phyloP scores from a whole-genome alignment of 2,329 filamentous ascomycete species.

The Cadophora sp. region DNA sequence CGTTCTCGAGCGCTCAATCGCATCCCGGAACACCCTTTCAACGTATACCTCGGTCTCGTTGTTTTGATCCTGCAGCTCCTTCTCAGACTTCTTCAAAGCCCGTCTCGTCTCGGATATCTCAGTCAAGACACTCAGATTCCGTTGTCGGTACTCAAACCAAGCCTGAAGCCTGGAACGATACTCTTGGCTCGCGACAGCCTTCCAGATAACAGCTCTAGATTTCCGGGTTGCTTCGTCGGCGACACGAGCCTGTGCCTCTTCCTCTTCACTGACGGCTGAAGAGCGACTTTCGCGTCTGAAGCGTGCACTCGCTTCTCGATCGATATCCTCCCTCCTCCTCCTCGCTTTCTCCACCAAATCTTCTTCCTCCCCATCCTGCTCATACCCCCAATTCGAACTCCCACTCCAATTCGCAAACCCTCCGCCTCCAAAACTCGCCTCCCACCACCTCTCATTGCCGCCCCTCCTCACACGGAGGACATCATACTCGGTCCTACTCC shows the following conservation, averaged over 20 bases:
- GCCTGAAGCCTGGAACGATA: conserved; percentile 22
- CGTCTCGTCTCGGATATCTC: conserved; percentile 5
- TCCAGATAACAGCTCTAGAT: conserved; percentile 25
- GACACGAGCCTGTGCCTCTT: conserved; percentile 9
- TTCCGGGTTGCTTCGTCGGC: conserved; percentile 12
- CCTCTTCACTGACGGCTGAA: conserved; percentile 10
- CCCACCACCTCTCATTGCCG: conserved; percentile 17
- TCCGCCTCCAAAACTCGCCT: not conserved
- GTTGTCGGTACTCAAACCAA: conserved; percentile 28
- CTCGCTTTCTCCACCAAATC: conserved; percentile 21
- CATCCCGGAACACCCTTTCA: conserved; percentile 26
- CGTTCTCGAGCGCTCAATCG: conserved; percentile 25
- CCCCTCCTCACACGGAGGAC: conserved; percentile 23
- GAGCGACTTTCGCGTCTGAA: conserved; percentile 15
- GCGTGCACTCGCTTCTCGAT: conserved; percentile 23
- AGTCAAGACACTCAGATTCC: conserved; percentile 12
- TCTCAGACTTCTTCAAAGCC: conserved; percentile 21
- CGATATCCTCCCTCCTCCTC: conserved; percentile 27
- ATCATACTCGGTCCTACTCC: conserved; percentile 35
- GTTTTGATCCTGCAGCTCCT: conserved; percentile 23
- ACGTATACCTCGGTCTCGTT: conserved; percentile 26
- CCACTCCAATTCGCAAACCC: not conserved
- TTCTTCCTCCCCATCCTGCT: conserved; percentile 15
- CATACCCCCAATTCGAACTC: conserved; percentile 14
- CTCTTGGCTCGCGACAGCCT: conserved; percentile 21